Evolutionary conservation across 129 eudicot species (phyloP).

Genomic region (Centaurea solstitialis): DNA sequence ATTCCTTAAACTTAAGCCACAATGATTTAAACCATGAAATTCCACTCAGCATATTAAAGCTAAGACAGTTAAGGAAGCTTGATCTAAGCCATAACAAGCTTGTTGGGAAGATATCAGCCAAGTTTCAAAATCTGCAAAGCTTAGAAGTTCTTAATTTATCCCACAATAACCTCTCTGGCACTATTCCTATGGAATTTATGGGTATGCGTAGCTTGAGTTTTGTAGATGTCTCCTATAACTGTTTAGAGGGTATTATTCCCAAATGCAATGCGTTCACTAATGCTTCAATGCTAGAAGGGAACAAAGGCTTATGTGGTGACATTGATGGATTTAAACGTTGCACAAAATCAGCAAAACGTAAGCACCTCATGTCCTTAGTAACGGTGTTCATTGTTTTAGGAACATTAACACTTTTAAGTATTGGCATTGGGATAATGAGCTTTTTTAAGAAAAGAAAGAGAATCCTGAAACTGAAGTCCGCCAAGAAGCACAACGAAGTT

Average conservation of each 20-base stretch:
- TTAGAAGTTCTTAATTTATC: constrained; percentile 22
- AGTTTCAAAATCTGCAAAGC: constrained; percentile 5
- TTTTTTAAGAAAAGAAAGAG: background rate
- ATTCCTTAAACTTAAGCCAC: constrained; percentile 11
- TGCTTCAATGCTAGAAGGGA: constrained; percentile 26
- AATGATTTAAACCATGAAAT: constrained; percentile 9
- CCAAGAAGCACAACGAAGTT: background rate
- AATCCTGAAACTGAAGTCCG: background rate
- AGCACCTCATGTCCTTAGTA: background rate
- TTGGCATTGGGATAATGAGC: background rate
- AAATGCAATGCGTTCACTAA: constrained; percentile 18
- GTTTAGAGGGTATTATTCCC: constrained; percentile 36
- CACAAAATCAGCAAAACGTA: background rate
- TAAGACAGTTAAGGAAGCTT: background rate
- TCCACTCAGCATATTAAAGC: background rate
- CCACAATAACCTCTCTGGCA: constrained; percentile 35
- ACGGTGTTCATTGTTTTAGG: background rate
- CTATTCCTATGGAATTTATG: constrained; percentile 20
- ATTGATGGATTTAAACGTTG: constrained; percentile 21
- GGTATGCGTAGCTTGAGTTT: background rate
- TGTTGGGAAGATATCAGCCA: constrained; percentile 27
- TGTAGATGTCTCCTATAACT: constrained; percentile 27
- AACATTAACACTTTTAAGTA: background rate
- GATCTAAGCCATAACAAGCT: constrained; percentile 33
- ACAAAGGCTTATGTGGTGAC: constrained; percentile 35